These are phyloP conservation scores for Hypoxylon intermedium DNA, from an alignment of 495 filamentous ascomycete species.

Conservation along the genomic window DNA sequence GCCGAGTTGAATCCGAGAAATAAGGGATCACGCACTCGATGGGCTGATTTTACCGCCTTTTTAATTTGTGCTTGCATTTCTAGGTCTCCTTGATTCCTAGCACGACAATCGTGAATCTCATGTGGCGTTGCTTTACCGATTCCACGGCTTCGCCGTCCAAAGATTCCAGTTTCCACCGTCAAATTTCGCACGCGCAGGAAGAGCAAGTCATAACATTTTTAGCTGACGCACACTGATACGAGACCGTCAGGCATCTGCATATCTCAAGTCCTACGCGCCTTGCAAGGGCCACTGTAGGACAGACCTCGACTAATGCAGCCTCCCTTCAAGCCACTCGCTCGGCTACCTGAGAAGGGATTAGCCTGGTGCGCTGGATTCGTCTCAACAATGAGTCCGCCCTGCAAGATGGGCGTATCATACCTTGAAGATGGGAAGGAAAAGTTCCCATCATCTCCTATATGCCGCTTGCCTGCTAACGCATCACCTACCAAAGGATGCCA, in stretches of 20 bases:
- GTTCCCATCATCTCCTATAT: not conserved
- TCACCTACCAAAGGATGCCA: not conserved
- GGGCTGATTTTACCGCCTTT: constrained; percentile 5
- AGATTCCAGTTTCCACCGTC: not conserved
- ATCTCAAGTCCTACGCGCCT: constrained; percentile 1
- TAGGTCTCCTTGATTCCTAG: no score
- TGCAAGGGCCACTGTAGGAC: constrained; percentile 4
- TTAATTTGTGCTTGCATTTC: not conserved
- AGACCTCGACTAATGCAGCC: constrained; percentile 16
- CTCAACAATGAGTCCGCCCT: not conserved
- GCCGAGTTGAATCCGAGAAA: not conserved
- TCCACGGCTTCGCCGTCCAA: not conserved
- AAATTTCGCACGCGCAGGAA: not conserved
- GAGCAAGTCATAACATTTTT: constrained; percentile 2
- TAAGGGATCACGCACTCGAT: no score
- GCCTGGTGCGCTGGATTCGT: not conserved
- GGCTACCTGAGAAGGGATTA: not conserved
- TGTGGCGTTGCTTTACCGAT: not conserved
- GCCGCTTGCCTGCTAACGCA: constrained; percentile 10
- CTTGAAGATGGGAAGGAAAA: not conserved
- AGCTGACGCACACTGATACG: constrained; percentile 25
- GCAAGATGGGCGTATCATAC: not conserved
- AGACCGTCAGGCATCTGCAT: constrained; percentile 2
- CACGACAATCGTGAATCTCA: not conserved
- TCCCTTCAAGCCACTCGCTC: constrained; percentile 12